These are phyloP conservation scores for Papilionanthe hybrid DNA, from an alignment of 116 monocot genomes.

Conservation along the genomic window DNA sequence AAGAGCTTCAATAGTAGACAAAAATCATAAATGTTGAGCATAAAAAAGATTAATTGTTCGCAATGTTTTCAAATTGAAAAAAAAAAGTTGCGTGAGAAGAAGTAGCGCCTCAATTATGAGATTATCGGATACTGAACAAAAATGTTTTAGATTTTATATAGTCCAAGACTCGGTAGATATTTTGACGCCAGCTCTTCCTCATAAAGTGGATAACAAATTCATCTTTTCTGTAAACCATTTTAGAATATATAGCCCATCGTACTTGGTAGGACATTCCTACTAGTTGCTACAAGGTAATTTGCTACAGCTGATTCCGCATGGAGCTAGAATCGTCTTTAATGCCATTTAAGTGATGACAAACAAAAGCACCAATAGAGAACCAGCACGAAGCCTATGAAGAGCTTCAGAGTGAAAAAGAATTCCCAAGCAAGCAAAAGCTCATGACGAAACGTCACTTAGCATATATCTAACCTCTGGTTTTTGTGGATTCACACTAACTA, in stretches of 20 bases:
- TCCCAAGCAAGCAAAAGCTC: not conserved
- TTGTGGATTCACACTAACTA: not conserved
- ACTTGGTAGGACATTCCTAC: not conserved
- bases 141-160: not conserved
- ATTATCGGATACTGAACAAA: not conserved
- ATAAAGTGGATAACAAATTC: not conserved
- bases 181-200: not conserved
- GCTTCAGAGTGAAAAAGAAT: not conserved
- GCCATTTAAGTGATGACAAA: not conserved
- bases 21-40: too few relatives aligned
- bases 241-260: not conserved
- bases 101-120: too few relatives aligned
- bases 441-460: not conserved
- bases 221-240: not conserved
- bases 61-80: too few relatives aligned
- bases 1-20: too few relatives aligned
- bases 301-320: not conserved
- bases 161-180: not conserved
- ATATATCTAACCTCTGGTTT: not conserved
- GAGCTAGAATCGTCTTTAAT: not conserved
- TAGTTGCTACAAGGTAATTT: not conserved
- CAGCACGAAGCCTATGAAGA: too few relatives aligned
- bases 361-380: not conserved
- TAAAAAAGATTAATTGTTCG: too few relatives aligned
- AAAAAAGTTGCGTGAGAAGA: too few relatives aligned